A percentile compares a stretch with the other conserved stretches of the same genome.
Conservation (phyloP, 345 rosid species). For the Corchorus capsularis region DNA sequence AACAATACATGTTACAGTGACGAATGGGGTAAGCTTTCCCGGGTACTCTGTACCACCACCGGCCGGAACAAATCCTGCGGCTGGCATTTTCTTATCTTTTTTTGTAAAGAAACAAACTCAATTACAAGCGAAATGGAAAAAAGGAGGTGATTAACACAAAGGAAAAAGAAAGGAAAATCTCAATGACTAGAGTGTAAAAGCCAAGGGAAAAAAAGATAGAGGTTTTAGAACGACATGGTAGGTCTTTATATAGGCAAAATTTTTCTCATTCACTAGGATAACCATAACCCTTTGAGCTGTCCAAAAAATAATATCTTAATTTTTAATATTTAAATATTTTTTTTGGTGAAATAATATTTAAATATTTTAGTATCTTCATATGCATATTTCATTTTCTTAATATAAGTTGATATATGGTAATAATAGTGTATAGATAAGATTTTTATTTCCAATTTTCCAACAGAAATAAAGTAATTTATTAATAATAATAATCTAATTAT, state of each 20-base stretch:
- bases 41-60: conserved; percentile 65
- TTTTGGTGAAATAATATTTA: neutral
- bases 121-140: neutral
- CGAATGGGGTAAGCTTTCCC: conserved; percentile 81
- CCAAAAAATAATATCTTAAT: conserved; percentile 13
- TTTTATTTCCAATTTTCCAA: neutral
- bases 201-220: conserved; percentile 16
- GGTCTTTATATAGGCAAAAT: conserved; percentile 30
- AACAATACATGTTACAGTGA: conserved; percentile 73
- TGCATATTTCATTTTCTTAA: neutral
- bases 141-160: neutral
- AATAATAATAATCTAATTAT: neutral
- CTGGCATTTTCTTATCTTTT: conserved; percentile 42
- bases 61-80: conserved; percentile 42
- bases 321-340: neutral
- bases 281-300: conserved; percentile 38
- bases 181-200: neutral
- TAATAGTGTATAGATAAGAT: neutral
- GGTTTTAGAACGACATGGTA: conserved; percentile 8
- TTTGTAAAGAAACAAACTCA: neutral
- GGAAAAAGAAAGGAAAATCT: neutral
- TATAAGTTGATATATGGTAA: neutral
- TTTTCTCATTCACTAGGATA: neutral
- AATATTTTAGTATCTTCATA: no score
- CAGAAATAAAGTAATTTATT: neutral